Base-by-base conservation (phyloP, 1,284 basidiomycete genomes). In the Grifola frondosa region DNA sequence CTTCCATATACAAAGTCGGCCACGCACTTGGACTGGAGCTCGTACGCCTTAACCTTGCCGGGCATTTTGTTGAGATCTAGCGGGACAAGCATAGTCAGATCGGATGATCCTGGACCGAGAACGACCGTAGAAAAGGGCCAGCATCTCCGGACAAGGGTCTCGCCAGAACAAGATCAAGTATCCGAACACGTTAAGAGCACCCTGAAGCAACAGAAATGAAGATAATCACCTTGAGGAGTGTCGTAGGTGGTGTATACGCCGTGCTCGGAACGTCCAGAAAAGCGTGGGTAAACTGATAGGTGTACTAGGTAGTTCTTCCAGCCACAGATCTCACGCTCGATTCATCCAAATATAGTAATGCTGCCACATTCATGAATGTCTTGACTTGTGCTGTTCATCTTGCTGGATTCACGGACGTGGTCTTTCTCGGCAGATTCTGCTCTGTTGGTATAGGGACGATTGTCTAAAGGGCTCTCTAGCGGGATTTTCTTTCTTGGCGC, bases 11-110 rank as follows among this genome's bases (percentile, higher is more conserved):
- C n/a, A 42, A 26, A 40, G 24, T 21, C 16, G 3, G 25, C 30
- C 44, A 68, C 88, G 67, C 70, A 96, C 94, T 97, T 97, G 71
- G 90, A 92, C 74, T 95, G 92, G 70, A 97, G 92, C 75, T 97
- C 94, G 79, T 95, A 93, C 64, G 94, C 93, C 81, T 94, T 92
- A 77, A 97, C 91, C 80, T 89, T 88, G 59, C 80, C 80, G 68
- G 84, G 81, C 87, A 89, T 90, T 67, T 75, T 83, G 72, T 49
- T 56, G 52, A 43, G 49, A 50, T 61, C 57, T 63, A 49, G 17
- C 37, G 26, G 42, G 26, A 24, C 25, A 49, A 47, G 44, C 24
- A 3, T 7, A 22, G 34, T 50, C 40, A 58, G 44, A 56, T 46
- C 30, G 30, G 16, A 12, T 23, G 21, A 16, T 35, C 35, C 29